These are phyloP conservation scores for Fraxinus americana DNA, from an alignment of 257 asterid species.

Conservation along the genomic window DNA sequence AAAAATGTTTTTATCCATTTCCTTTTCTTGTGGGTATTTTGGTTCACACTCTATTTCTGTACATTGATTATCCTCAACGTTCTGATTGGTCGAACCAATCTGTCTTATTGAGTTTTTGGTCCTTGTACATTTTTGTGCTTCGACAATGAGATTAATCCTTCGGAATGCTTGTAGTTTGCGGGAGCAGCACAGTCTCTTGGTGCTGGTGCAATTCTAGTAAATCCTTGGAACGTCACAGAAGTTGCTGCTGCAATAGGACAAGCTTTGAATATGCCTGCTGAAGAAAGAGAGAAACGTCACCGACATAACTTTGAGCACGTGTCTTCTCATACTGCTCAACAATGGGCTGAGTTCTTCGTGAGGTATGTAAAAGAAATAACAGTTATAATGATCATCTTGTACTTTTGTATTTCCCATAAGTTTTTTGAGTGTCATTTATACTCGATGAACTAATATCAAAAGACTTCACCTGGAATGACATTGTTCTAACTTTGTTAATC, in stretches of 20 bases:
- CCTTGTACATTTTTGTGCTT: constrained; percentile 2
- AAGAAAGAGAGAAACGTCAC: constrained; percentile 95
- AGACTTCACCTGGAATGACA: not conserved
- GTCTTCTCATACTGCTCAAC: constrained; percentile 95
- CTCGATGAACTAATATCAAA: not conserved
- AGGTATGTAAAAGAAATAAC: constrained; percentile 57
- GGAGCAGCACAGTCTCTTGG: constrained; percentile 99
- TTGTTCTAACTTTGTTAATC: not conserved
- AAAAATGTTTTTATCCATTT: not conserved
- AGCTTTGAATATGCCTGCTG: constrained; percentile 82
- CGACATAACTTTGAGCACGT: constrained; percentile 80
- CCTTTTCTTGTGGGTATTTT: not conserved
- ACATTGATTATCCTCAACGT: not conserved
- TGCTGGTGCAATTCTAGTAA: constrained; percentile 96
- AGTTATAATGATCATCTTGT: not conserved
- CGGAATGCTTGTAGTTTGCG: constrained; percentile 66
- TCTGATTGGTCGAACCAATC: constrained; percentile 2
- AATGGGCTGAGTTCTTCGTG: constrained; percentile 97
- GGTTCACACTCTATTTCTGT: not conserved
- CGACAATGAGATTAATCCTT: constrained; percentile 13
- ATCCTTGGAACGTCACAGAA: constrained; percentile 97
- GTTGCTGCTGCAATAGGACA: constrained; percentile 62
- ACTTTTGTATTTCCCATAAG: not conserved
- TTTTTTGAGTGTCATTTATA: not conserved
- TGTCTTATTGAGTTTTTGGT: not conserved